These are phyloP conservation scores for Xylaria scruposa DNA, from an alignment of 495 filamentous ascomycete species.

Conservation along the genomic window DNA sequence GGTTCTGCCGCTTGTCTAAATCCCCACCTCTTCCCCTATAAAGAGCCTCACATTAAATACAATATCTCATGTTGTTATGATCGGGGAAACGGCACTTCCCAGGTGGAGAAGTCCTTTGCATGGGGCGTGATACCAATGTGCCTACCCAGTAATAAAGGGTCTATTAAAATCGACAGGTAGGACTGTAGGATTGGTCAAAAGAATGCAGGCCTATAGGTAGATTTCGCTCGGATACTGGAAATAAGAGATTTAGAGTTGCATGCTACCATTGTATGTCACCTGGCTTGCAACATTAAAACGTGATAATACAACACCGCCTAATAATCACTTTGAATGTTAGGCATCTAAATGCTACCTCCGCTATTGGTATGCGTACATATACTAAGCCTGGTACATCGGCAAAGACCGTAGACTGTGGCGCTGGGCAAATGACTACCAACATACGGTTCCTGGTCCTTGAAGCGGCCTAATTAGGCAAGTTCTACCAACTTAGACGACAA, in stretches of 20 bases:
- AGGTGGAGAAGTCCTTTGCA: background rate
- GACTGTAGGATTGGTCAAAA: background rate
- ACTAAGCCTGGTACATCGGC: background rate
- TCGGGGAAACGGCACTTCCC: background rate
- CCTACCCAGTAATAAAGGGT: background rate
- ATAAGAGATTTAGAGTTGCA: background rate
- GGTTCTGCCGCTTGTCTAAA: background rate
- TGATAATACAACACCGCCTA: background rate
- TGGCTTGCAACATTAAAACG: background rate
- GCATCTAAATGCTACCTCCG: too few species aligned
- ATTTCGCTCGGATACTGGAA: background rate
- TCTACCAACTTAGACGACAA: background rate
- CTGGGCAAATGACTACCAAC: background rate
- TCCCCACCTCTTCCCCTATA: background rate
- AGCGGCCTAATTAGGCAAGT: background rate
- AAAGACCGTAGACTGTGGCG: background rate
- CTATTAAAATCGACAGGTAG: background rate
- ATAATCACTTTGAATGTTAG: background rate
- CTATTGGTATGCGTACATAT: background rate
- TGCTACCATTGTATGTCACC: background rate
- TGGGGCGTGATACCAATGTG: background rate
- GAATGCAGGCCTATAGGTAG: background rate
- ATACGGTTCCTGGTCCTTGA: background rate
- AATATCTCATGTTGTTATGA: background rate
- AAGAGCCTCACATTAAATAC: background rate